Evolutionary conservation across 2,329 filamentous ascomycete genomes (phyloP), one percentile per base, ranked within the genome.

Genomic region (Botryosphaeria dothidea): DNA sequence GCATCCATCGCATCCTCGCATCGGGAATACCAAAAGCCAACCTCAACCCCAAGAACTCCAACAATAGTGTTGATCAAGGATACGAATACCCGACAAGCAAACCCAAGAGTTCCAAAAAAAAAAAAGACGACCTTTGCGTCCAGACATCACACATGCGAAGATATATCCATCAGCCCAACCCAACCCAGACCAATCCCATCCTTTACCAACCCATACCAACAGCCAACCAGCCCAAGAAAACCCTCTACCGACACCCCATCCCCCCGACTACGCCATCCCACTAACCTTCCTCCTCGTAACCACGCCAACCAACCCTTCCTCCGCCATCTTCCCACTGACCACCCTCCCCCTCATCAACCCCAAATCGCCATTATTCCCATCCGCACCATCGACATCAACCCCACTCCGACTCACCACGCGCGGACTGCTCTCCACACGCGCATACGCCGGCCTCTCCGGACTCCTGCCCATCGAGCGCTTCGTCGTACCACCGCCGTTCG

Each of bases 251-350:
- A 11, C 51, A 34, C n/a, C 23, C 38, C 23, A 19, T 62, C 46
- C 46, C 34, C 9, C 21, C 23, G 3, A 19, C 49, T 56, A 54
- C 34, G 70, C 72, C 48, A 75, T 72, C 66, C 72, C 79, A 70
- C 76, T 81, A 13, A 79, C 74, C 66, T 80, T 82, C 68, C 81
- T 73, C 63, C 75, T 72, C 27, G 70, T 73, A 64, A 78, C 36
- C 48, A 36, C 69, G 75, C 76, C 25, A 74, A 67, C 86, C 52
- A 84, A 79, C 1, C 90, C 90, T 73, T 93, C 91, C 74, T 93
- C 90, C 0, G 84, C 90, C 64, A 88, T 77, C 80, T 90, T 92
- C 1, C 90, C 91, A 72, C 90, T 92, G 2, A 92, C 89, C 67
- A 90, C 87, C 52, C 84, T 79, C 60, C 72, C 61, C 66, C 74